Evolutionary conservation across 2,329 filamentous ascomycete species (phyloP), one percentile per base, ranked within the genome.

Genomic region (Escovopsis sp.): DNA sequence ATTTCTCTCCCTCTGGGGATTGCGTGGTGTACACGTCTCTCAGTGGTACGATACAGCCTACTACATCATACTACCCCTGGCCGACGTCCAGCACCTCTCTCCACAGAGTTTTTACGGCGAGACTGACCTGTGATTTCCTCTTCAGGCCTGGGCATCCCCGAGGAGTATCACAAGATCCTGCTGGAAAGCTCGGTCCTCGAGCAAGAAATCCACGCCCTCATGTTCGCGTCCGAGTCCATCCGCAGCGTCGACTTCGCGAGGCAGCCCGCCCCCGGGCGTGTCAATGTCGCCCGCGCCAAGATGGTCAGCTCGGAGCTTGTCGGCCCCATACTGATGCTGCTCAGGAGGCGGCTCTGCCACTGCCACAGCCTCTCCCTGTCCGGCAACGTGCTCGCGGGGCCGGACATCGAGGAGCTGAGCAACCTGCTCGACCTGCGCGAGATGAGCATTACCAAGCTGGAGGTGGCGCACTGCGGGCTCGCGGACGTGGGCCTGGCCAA

Each of bases 141-240:
- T n/a, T 17, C 25, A 57, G 65, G 65, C 18, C 49, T 66, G n/a
- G 62, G 60, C 14, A 57, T 69, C 27, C 59, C 56, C 4, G 58
- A 65, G 23, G 61, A 63, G 9, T 65, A 70, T 43, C 59, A 62
- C 27, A 61, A 66, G 9, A 49, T 64, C 21, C 52, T 71, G 9
- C 54, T 63, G 33, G 58, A 63, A n/a, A 61, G 66, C 11, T 59
- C 67, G 1, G 51, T 72, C 9, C 52, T 74, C 12, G 63, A 66
- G 31, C 68, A 72, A 43, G 70, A 74, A 45, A 60, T 73, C 12
- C 68, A 73, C 32, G 66, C 68, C 1, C 50, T 74, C 15, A 53
- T 68, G 2, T 70, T 72, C 41, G 65, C 67, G 16, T 70, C 68
- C 1, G 67, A 69, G 39, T 70, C 65, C 0, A 61, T 73, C 23